Conservation (phyloP, 2,329 filamentous ascomycete genomes). For the Proliferodiscus dingleyae region DNA sequence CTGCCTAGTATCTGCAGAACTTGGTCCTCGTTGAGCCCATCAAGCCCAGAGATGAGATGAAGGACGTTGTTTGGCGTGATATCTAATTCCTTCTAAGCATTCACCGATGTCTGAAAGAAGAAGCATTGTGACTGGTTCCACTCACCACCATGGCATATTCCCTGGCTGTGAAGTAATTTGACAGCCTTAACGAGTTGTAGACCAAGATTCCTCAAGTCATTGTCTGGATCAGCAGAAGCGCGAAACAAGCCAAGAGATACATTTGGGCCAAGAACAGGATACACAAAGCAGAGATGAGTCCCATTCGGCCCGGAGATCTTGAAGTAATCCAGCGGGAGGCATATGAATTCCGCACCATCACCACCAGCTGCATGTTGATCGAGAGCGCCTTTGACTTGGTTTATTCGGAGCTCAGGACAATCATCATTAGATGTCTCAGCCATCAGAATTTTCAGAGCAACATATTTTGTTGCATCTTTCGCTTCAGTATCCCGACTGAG, state of each 20-base stretch:
- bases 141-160: slow-evolving; percentile 21
- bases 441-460: slow-evolving; percentile 13
- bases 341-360: slow-evolving; percentile 3
- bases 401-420: slow-evolving; percentile 8
- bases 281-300: slow-evolving; percentile 4
- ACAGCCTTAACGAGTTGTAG: slow-evolving; percentile 23
- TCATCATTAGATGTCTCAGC: slow-evolving; percentile 8
- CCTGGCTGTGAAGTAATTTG: slow-evolving; percentile 21
- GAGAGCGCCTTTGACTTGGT: slow-evolving; percentile 3
- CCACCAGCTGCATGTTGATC: neutral
- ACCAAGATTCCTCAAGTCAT: slow-evolving; percentile 2
- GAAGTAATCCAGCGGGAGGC: slow-evolving; percentile 8
- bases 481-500: slow-evolving; percentile 31
- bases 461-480: slow-evolving; percentile 5
- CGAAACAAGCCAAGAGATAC: slow-evolving; percentile 3
- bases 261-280: slow-evolving; percentile 11
- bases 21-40: slow-evolving; percentile 20
- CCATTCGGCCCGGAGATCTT: slow-evolving; percentile 12
- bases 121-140: neutral
- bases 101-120: neutral
- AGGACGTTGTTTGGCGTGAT: slow-evolving; percentile 28
- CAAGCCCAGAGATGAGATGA: slow-evolving; percentile 17
- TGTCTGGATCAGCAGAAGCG: neutral
- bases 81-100: slow-evolving; percentile 18
- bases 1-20: slow-evolving; percentile 23